Evolutionary conservation across 441 rosid genomes (phyloP).

Genomic region (Manihot esculenta): DNA sequence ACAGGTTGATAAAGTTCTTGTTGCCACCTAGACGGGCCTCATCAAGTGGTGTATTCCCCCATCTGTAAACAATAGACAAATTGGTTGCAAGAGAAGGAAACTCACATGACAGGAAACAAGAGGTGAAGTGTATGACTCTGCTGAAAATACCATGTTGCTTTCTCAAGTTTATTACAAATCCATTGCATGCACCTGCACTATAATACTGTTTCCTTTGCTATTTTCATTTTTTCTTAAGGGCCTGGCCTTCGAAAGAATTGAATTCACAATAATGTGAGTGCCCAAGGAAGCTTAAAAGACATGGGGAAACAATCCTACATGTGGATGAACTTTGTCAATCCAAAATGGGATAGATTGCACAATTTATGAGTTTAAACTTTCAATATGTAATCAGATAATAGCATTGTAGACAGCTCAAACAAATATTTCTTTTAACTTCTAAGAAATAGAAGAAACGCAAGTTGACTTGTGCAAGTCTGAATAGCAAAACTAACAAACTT

Average conservation of each 20-base stretch:
- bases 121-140: not conserved
- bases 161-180: not conserved
- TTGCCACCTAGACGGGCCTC: slow-evolving; percentile 57
- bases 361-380: not conserved
- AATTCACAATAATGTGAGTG: no score
- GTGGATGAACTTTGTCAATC: not conserved
- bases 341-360: not conserved
- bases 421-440: not conserved
- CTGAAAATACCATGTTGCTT: not conserved
- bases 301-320: no score
- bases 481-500: not conserved
- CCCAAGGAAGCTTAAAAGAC: no score
- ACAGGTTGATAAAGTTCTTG: slow-evolving; percentile 57
- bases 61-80: slow-evolving; percentile 37
- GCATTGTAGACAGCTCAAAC: not conserved
- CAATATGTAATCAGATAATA: not conserved
- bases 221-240: no score
- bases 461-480: not conserved
- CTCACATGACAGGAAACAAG: not conserved
- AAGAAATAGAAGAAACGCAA: not conserved
- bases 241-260: no score
- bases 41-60: slow-evolving; percentile 80
- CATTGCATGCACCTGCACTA: not conserved
- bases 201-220: not conserved
- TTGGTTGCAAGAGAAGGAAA: not conserved